Base-by-base conservation (phyloP, 257 asterid species). In the Marsdenia floribunda region DNA sequence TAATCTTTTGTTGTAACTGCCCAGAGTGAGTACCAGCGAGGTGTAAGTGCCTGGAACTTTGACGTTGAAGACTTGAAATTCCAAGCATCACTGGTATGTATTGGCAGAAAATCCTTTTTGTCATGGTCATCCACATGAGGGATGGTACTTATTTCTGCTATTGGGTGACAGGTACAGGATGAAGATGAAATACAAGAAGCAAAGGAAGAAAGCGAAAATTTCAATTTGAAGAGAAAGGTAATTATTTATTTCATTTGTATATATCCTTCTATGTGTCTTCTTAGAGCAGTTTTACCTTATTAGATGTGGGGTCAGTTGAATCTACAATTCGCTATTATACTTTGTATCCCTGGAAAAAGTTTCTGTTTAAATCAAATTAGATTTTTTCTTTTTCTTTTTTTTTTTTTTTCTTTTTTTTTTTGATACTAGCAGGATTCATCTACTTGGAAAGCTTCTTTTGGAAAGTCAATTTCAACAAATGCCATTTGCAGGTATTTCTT, bases 41-140 rank as follows among this genome's bases (percentile, higher is more conserved):
- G 99, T 78, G 99, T 95, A 74, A 95, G 99, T 74, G 98, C 96
- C 53, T 95, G 99, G 99, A 95, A 95, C 84, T 95, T 95, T 79
- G 98, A 95, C 82, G 69, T 95, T 75, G 98, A 90, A 87, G 99
- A 95, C 82, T 86, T 95, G 86, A 95, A 95, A 86, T 77, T 76
- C 77, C 99, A 89, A 86, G 99, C 99, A 75, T 87, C 98, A 78
- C 83, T 88, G 92, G 99, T 95, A 89, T 71, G 90, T 76, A 66
- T 29, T 59, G 44, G 54, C 71, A 37, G 68, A 66, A 77, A 33
- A 22, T 69, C 44, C 44, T 7, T 5, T 12, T 3, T 80, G 52
- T 49, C 74, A 60, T 24, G 55, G 44, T 38, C 71, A 33, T 61
- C 29, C 42, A 9, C 71, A 38, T 66, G 2, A 58, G 40, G 55